These are phyloP conservation scores for Gloeostereum incarnatum DNA, from an alignment of 768 basidiomycete species.

Conservation along the genomic window DNA sequence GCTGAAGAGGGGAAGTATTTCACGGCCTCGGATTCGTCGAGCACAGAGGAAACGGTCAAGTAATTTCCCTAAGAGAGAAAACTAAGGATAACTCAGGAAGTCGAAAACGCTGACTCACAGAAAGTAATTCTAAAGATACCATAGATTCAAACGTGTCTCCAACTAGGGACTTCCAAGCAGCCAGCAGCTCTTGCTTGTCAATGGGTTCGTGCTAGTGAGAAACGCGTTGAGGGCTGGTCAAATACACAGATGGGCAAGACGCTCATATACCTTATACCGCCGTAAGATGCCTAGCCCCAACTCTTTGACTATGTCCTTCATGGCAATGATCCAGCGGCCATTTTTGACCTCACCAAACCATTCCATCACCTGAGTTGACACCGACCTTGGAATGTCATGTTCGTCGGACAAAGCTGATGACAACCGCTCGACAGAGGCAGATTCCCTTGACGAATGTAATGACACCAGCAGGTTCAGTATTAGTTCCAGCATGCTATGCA, in stretches of 20 bases:
- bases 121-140: constrained; percentile 60
- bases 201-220: constrained; percentile 48
- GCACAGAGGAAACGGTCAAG: constrained; percentile 32
- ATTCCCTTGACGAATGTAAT: constrained; percentile 38
- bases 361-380: constrained; percentile 61
- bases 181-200: constrained; percentile 42
- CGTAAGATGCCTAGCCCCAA: constrained; percentile 72
- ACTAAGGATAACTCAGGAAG: background rate
- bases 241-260: background rate
- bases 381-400: constrained; percentile 54
- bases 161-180: constrained; percentile 62
- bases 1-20: constrained; percentile 69
- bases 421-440: constrained; percentile 52
- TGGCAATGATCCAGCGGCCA: constrained; percentile 61
- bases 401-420: constrained; percentile 54
- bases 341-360: constrained; percentile 70
- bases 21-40: constrained; percentile 28
- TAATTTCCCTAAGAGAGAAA: constrained; percentile 66
- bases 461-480: constrained; percentile 71
- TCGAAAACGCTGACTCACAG: constrained; percentile 32
- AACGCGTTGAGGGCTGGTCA: background rate
- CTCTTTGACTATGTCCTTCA: constrained; percentile 52
- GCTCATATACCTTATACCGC: constrained; percentile 36
- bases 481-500: constrained; percentile 63
- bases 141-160: constrained; percentile 67